Percentiles rank a stretch among this genome's conserved stretches.
These are phyloP conservation scores for thale cress (Arabidopsis thaliana) DNA, from an alignment of 345 rosid species.

Conservation along the genomic window TAIR10.1 NC_003074.8:19836001-19836500, in stretches of 20 bases:
- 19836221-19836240: neutral
- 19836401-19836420: conserved; percentile 71
- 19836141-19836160: conserved; percentile 82
- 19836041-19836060: conserved; percentile 46
- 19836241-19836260: neutral
- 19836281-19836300: neutral
- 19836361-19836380: conserved; percentile 14
- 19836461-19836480: conserved; percentile 69
- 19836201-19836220: conserved; percentile 5
- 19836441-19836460: conserved; percentile 59
- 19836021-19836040: conserved; percentile 48
- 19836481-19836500: conserved; percentile 56
- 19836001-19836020: conserved; percentile 70
- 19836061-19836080: conserved; percentile 69
- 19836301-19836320: conserved; percentile 4
- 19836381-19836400: conserved; percentile 27
- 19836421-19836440: conserved; percentile 63
- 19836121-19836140: conserved; percentile 98
- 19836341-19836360: conserved; percentile 15
- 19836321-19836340: neutral
- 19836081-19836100: conserved; percentile 88
- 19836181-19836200: conserved; percentile 25
- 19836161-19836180: conserved; percentile 50
- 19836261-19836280: neutral
- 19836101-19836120: conserved; percentile 91